Percentiles rank a stretch among this genome's conserved stretches.
Evolutionary conservation across 208 protist genomes (phyloP).

Genomic region (Tritrichomonas foetus): DNA sequence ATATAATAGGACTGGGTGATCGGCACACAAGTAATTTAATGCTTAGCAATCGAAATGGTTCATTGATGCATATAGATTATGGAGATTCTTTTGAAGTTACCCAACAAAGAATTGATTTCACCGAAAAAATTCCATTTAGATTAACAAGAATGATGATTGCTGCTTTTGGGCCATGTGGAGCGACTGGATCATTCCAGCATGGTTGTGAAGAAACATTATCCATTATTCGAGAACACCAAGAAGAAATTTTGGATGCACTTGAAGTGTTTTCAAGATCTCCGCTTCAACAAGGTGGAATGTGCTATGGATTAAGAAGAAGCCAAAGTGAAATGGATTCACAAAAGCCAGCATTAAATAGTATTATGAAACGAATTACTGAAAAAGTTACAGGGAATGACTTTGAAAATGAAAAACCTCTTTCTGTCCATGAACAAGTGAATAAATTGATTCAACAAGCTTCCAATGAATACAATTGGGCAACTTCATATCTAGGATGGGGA

Average conservation of each 20-base stretch:
- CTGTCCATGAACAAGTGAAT: not conserved
- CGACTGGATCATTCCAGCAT: not conserved
- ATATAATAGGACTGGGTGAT: not conserved
- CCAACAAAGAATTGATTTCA: not conserved
- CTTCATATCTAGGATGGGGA: not conserved
- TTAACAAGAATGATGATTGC: not conserved
- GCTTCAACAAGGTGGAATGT: not conserved
- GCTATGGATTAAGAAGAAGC: not conserved
- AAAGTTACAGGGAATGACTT: not conserved
- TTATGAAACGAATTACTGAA: not conserved
- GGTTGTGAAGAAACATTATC: not conserved
- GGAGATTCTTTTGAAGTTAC: not conserved
- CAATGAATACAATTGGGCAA: not conserved
- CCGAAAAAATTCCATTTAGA: slow-evolving; percentile 37
- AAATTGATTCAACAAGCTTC: not conserved
- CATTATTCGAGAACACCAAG: not conserved
- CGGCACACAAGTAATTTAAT: not conserved
- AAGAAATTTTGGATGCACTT: not conserved
- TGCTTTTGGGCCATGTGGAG: not conserved
- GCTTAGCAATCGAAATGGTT: not conserved
- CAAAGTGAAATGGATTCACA: not conserved
- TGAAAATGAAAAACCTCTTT: not conserved
- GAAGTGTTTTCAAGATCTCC: not conserved
- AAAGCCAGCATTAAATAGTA: not conserved
- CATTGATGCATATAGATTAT: not conserved